These are phyloP conservation scores for Tothia fuscella DNA, from an alignment of 2,329 filamentous ascomycete species.

Conservation along the genomic window DNA sequence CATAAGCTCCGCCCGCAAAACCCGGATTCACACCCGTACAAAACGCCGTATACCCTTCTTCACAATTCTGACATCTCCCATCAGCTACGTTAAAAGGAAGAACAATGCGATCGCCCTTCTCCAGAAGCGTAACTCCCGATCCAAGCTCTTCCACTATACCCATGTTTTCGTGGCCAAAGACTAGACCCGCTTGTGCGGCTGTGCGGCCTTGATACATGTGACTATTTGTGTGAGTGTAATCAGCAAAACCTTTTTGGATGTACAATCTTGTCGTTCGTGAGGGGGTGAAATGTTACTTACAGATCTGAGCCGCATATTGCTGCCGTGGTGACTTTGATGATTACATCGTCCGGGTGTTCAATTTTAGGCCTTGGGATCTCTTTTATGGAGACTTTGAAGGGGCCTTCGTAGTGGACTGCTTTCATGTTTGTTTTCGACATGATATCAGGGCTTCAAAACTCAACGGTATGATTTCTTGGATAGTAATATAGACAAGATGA, in stretches of 20 bases:
- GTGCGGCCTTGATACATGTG: conserved; percentile 56
- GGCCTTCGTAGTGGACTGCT: conserved; percentile 50
- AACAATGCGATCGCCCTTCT: conserved; percentile 52
- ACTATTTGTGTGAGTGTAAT: conserved; percentile 21
- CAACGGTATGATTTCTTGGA: too few relatives aligned
- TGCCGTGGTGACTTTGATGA: conserved; percentile 54
- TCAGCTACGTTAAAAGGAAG: conserved; percentile 56
- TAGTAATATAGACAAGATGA: too few relatives aligned
- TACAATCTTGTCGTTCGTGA: conserved; percentile 25
- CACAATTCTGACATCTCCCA: conserved; percentile 51
- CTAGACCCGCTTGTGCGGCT: conserved; percentile 48
- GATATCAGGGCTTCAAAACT: too few relatives aligned
- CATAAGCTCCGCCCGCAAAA: conserved; percentile 46
- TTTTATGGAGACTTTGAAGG: conserved; percentile 50
- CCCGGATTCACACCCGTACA: conserved; percentile 52
- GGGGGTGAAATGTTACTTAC: conserved; percentile 26
- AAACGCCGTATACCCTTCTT: conserved; percentile 52
- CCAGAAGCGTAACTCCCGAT: conserved; percentile 46
- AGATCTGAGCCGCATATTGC: conserved; percentile 28
- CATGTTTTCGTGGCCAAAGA: conserved; percentile 53
- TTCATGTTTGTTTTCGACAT: conserved; percentile 40
- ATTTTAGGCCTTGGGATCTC: conserved; percentile 47
- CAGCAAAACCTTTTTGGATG: conserved; percentile 1
- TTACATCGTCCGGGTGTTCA: conserved; percentile 51
- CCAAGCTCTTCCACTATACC: conserved; percentile 45